Percentiles rank a stretch among this genome's conserved stretches.
These are phyloP conservation scores for Suillus spraguei DNA, from an alignment of 768 basidiomycete species.

Conservation along the genomic window DNA sequence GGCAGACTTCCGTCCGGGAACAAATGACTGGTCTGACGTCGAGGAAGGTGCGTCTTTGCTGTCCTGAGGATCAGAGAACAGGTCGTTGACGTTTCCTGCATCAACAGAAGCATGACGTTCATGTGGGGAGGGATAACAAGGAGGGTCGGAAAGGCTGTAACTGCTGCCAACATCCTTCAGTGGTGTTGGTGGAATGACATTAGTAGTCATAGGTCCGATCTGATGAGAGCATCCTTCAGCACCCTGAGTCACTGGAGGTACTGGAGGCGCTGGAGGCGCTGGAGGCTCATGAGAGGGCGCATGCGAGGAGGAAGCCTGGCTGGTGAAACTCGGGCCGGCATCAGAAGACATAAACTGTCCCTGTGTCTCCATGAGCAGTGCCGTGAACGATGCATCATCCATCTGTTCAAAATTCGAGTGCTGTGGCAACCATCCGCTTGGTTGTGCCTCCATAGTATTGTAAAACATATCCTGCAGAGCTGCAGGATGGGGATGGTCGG, in stretches of 20 bases:
- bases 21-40: neutral
- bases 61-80: neutral
- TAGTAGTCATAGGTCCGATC: neutral
- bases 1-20: too few relatives aligned
- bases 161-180: conserved; percentile 1
- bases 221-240: neutral
- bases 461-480: neutral
- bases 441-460: neutral
- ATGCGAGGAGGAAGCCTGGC: neutral
- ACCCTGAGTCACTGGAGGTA: neutral
- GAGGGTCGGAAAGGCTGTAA: neutral
- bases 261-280: neutral
- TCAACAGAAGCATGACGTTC: neutral
- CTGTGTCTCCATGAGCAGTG: neutral
- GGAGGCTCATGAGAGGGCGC: neutral
- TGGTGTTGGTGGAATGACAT: conserved; percentile 1
- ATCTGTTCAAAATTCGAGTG: neutral
- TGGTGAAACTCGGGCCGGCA: neutral
- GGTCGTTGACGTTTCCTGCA: neutral
- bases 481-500: neutral
- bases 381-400: neutral
- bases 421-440: neutral
- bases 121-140: neutral
- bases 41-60: neutral
- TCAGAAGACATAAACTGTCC: neutral